Evolutionary conservation across 192 early-diverging fungal genomes (phyloP).

Genomic region (Gamsiella multidivaricata): DNA sequence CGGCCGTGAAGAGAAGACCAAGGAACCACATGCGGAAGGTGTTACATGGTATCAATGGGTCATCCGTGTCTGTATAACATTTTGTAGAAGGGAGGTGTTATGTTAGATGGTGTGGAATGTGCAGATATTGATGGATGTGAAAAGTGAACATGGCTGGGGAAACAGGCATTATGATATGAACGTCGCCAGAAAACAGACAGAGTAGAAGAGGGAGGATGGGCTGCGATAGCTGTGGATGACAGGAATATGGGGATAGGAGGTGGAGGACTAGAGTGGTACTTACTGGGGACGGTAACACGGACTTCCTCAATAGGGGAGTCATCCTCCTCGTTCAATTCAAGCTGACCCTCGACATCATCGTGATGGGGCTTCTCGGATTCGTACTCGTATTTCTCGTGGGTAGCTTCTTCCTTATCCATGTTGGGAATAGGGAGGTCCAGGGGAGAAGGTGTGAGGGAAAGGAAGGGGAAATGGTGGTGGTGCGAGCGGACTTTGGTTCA

Average conservation of each 20-base stretch:
- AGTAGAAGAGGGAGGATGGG: background rate
- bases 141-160: background rate
- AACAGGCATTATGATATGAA: background rate
- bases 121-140: background rate
- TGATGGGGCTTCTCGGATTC: constrained; percentile 1
- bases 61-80: constrained; percentile 53
- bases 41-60: constrained; percentile 57
- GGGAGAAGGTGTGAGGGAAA: background rate
- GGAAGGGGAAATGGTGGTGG: constrained; percentile 1
- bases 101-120: background rate
- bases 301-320: constrained; percentile 62
- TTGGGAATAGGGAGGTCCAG: constrained; percentile 1
- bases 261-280: no score
- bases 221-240: no score
- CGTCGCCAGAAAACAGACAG: background rate
- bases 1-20: constrained; percentile 51
- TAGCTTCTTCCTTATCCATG: constrained; percentile 43
- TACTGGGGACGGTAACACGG: constrained; percentile 53
- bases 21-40: constrained; percentile 67
- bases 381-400: constrained; percentile 21
- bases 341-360: constrained; percentile 2
- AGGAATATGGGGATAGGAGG: background rate
- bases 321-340: constrained; percentile 38
- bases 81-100: background rate
- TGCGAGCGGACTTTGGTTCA: constrained; percentile 1